A percentile compares a stretch with the other conserved stretches of the same genome.
phyloP scores from a whole-genome alignment of 2,329 filamentous ascomycete genomes.

The Fusarium coffeatum region DNA sequence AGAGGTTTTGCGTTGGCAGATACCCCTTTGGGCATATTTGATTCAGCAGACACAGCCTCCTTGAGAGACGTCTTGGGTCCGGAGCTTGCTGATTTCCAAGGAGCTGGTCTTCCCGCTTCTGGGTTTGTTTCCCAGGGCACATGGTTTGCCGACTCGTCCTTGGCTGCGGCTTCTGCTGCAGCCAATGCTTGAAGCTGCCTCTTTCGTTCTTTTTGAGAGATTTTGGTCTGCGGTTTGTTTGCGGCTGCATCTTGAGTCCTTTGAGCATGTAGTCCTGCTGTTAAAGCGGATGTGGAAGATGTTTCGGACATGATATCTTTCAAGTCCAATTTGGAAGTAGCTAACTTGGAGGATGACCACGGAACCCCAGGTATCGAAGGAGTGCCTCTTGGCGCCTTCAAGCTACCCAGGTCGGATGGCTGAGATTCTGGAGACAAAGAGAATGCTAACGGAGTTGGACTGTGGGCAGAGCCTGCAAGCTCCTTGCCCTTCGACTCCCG shows the following conservation, averaged over 20 bases:
- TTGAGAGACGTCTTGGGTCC: conserved; percentile 63
- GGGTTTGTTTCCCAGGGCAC: conserved; percentile 60
- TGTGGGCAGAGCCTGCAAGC: conserved; percentile 24
- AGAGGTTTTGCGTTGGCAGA: conserved; percentile 56
- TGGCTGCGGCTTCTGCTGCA: conserved; percentile 56
- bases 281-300: conserved; percentile 65
- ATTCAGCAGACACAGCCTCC: conserved; percentile 57
- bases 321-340: conserved; percentile 75
- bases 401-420: conserved; percentile 8
- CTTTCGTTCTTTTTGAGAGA: conserved; percentile 95
- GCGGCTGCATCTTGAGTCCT: conserved; percentile 55
- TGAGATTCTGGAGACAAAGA: conserved; percentile 39
- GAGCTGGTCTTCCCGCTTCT: conserved; percentile 57
- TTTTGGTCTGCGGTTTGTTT: conserved; percentile 63
- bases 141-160: conserved; percentile 46
- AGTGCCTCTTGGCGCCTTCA: conserved; percentile 3
- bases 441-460: conserved; percentile 24
- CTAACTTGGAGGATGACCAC: conserved; percentile 64
- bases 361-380: conserved; percentile 53
- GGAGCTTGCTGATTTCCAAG: conserved; percentile 73
- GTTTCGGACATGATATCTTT: conserved; percentile 78
- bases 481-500: conserved; percentile 47
- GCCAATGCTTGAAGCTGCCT: conserved; percentile 78
- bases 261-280: conserved; percentile 65
- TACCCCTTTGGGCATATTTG: conserved; percentile 44